phyloP scores from a whole-genome alignment of 345 rosid species.

The Rhizophora apiculata region DNA sequence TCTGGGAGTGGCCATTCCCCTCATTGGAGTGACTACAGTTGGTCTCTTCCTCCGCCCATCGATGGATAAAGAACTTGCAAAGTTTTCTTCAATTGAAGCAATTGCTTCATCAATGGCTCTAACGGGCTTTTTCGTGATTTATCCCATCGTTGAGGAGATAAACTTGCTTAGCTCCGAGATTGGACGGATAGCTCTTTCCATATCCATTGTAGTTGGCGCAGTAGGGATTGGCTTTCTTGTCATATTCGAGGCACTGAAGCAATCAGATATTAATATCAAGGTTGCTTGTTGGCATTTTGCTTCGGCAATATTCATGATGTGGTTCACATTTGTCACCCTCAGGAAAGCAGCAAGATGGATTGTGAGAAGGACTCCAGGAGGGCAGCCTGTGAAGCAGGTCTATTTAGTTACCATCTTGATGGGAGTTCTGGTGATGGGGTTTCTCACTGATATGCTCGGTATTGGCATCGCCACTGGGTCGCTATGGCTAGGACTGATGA shows the following conservation, averaged over 20 bases:
- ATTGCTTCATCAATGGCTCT: conserved; percentile 27
- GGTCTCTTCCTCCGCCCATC: conserved; percentile 22
- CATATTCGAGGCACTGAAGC: conserved; percentile 33
- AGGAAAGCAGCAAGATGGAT: background rate
- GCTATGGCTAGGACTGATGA: background rate
- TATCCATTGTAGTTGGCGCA: conserved; percentile 39
- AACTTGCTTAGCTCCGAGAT: conserved; percentile 64
- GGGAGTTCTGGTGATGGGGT: background rate
- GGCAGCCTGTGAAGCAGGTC: background rate
- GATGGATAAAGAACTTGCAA: conserved; percentile 30
- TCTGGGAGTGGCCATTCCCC: conserved; percentile 34
- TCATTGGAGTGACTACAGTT: background rate
- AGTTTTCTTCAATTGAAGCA: conserved; percentile 28
- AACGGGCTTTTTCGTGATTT: conserved; percentile 45
- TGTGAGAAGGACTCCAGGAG: background rate
- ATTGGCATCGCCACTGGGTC: background rate
- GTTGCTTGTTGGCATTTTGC: background rate
- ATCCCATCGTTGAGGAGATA: conserved; percentile 47
- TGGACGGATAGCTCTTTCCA: conserved; percentile 51
- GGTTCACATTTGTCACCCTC: background rate
- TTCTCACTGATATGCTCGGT: background rate
- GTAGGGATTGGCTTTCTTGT: conserved; percentile 27
- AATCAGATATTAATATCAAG: background rate
- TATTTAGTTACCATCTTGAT: background rate
- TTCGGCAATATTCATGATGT: background rate